phyloP scores from a whole-genome alignment of 805 yeast species.

The Cyberlindnera suaveolens region DNA sequence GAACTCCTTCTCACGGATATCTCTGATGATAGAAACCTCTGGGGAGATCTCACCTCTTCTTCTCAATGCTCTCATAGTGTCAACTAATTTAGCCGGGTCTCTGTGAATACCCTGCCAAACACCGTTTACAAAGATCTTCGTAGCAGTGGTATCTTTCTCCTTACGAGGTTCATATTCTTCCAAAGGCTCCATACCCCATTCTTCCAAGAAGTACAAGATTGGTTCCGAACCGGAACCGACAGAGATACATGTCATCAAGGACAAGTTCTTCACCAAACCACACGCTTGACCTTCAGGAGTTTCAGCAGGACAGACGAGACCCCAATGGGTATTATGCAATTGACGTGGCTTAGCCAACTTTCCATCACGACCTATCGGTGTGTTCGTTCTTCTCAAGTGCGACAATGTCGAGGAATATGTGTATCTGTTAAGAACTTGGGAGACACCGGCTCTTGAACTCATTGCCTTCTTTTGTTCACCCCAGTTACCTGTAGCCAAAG shows the following conservation, averaged over 20 bases:
- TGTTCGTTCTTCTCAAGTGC: conserved; percentile 97
- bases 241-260: conserved; percentile 95
- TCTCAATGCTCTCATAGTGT: conserved; percentile 84
- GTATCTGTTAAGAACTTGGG: conserved; percentile 95
- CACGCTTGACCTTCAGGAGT: conserved; percentile 99
- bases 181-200: conserved; percentile 99
- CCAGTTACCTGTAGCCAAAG: conserved; percentile 99
- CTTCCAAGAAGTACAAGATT: conserved; percentile 85
- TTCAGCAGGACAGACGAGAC: conserved; percentile 98
- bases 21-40: conserved; percentile 94
- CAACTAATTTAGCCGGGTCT: conserved; percentile 89
- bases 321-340: conserved; percentile 99
- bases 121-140: conserved; percentile 95
- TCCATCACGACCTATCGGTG: conserved; percentile 99
- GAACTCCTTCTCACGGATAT: conserved; percentile 93
- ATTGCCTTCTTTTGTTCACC: conserved; percentile 99
- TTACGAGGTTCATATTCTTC: conserved; percentile 94
- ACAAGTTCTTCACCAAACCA: conserved; percentile 95
- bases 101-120: conserved; percentile 99
- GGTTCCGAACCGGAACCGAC: conserved; percentile 98
- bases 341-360: conserved; percentile 98
- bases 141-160: conserved; percentile 85
- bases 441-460: conserved; percentile 98
- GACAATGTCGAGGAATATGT: conserved; percentile 98
- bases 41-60: conserved; percentile 94